A percentile compares a stretch with the other conserved stretches of the same genome.
phyloP scores from a whole-genome alignment of 2,329 filamentous ascomycete species.

The Davidsoniella neocaledoniae region DNA sequence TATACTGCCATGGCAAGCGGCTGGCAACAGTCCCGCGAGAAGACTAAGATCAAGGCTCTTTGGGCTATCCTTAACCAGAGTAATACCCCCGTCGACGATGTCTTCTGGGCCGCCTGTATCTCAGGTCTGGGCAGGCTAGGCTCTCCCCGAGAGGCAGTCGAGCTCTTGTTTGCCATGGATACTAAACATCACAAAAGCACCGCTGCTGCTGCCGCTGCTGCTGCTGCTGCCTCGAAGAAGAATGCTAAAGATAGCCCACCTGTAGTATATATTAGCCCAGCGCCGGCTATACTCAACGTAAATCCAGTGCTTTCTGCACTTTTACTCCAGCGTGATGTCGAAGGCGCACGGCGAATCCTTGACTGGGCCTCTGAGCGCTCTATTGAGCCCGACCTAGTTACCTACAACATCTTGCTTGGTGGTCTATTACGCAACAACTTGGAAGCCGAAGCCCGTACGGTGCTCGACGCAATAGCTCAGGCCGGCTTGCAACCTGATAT shows the following conservation, averaged over 20 bases:
- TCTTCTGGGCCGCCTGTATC: conserved; percentile 56
- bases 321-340: conserved; percentile 29
- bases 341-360: conserved; percentile 37
- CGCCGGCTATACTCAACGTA: conserved; percentile 46
- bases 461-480: conserved; percentile 43
- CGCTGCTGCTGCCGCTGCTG: conserved; percentile 17
- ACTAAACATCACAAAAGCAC: conserved; percentile 18
- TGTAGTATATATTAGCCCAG: conserved; percentile 22
- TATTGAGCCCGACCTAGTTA: conserved; percentile 38
- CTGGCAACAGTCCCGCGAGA: conserved; percentile 43
- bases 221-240: neutral
- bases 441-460: conserved; percentile 28
- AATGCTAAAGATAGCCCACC: no score
- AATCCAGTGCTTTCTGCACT: conserved; percentile 55
- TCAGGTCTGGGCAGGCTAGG: conserved; percentile 44
- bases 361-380: conserved; percentile 39
- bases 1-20: conserved; percentile 62
- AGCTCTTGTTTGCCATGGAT: conserved; percentile 47
- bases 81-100: conserved; percentile 41
- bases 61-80: conserved; percentile 48
- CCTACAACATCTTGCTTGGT: conserved; percentile 54
- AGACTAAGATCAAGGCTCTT: conserved; percentile 42
- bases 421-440: conserved; percentile 36
- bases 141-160: conserved; percentile 37
- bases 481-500: conserved; percentile 40